Base-by-base conservation (phyloP, 2,329 filamentous ascomycete genomes). In the Fusarium illudens region DNA sequence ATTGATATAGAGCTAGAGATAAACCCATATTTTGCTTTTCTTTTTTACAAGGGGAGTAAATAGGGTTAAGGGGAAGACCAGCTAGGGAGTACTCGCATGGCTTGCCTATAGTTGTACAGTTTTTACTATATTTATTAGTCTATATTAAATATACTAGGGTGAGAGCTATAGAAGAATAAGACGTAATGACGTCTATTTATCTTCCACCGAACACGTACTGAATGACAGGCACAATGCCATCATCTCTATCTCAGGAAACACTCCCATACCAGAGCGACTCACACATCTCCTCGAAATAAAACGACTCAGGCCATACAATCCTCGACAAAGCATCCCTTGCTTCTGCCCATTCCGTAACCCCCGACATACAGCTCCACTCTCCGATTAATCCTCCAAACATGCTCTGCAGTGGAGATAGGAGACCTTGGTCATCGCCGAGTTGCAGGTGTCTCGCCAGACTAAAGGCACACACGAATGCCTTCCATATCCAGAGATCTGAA, bases 401-500 rank as follows among this genome's bases (percentile, higher is more conserved):
- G 1, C 25, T 9, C 10, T 34, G 27, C 4, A 72, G 25, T 2
- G 52, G 22, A 2, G 12, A 3, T 20, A 67, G 17, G 4, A 59
- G 6, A 3, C 20, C 42, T 22, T 46, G 17, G 4, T 32, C 1
- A 17, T 30, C 34, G 1, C 6, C 22, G 6, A 44, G 17, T 7
- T 13, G 3, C 9, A 17, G 12, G 3, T 60, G 32, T 13, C 50
- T 62, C 6, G 52, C 60, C 8, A 73, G 34, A 11, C 68, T 72
- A 12, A 73, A 65, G 0, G 60, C 62, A 2, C 65, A 66, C 2
- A 64, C 5, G n/a, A 72, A 73, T 2, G 60, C 70, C 25, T 69
- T 68, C 71, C 70, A 73, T 2, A 71, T 44, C 70, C 71, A 71
- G 10, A 71, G 44, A 12, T 68, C 34, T 0, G 49, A 49, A 1